Conservation (phyloP, 208 protist species). For the Crithidia bombi region DNA sequence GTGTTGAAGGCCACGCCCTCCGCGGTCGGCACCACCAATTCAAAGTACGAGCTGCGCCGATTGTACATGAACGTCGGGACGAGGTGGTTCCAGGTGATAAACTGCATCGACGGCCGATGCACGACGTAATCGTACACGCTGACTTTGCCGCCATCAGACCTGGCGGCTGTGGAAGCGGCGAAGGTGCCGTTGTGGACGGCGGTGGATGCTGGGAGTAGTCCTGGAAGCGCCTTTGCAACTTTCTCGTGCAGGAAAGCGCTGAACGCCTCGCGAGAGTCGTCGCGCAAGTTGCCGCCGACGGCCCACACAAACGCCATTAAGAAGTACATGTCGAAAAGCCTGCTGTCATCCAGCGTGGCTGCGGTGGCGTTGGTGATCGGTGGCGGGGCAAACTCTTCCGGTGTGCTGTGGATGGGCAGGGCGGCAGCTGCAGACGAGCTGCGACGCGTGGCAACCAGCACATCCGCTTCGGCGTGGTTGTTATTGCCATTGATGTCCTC, state of each 20-base stretch:
- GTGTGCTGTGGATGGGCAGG: constrained; percentile 34
- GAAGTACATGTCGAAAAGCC: constrained; percentile 94
- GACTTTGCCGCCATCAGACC: constrained; percentile 25
- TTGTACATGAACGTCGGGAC: constrained; percentile 94
- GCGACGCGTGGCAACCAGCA: constrained; percentile 14
- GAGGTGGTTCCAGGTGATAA: constrained; percentile 91
- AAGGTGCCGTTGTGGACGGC: background rate
- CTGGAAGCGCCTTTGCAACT: constrained; percentile 72
- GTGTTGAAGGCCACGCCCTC: constrained; percentile 91
- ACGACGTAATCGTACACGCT: constrained; percentile 95
- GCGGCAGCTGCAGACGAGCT: constrained; percentile 15
- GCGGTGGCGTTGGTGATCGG: constrained; percentile 61
- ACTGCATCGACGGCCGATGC: constrained; percentile 83
- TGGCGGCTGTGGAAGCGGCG: background rate
- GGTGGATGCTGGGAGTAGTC: constrained; percentile 43
- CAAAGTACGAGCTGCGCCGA: constrained; percentile 88
- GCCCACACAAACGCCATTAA: constrained; percentile 97
- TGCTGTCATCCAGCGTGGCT: constrained; percentile 44
- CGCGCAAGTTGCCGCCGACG: constrained; percentile 94
- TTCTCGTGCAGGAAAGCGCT: constrained; percentile 80
- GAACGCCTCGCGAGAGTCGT: constrained; percentile 86
- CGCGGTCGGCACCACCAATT: constrained; percentile 95
- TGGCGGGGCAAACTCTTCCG: constrained; percentile 75
- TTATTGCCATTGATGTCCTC: constrained; percentile 34
- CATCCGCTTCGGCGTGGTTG: constrained; percentile 8